phyloP scores from a whole-genome alignment of 23 red algal species.

The Cyanidiococcus yangmingshanensis region DNA sequence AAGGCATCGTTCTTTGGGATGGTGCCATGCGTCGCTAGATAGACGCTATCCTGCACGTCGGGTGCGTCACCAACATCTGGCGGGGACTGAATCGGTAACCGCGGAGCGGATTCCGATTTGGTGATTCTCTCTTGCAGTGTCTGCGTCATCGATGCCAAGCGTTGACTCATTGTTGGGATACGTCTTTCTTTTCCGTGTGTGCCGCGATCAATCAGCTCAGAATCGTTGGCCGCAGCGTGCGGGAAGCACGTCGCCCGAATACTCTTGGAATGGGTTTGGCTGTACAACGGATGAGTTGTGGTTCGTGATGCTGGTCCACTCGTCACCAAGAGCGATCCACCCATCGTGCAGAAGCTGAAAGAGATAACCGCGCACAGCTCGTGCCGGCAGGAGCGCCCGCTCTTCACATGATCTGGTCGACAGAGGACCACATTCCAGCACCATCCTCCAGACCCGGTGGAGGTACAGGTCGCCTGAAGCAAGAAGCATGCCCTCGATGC shows the following conservation, averaged over 20 bases:
- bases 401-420: constrained; percentile 11
- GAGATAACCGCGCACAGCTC: background rate
- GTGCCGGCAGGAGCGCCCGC: constrained; percentile 11
- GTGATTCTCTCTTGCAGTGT: no score
- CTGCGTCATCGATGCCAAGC: no score
- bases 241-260: no score
- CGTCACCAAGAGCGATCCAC: background rate
- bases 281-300: no score
- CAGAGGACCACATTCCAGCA: constrained; percentile 3
- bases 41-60: background rate
- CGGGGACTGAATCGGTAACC: no score
- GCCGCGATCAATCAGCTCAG: no score
- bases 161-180: no score
- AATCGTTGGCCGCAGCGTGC: no score
- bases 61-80: background rate
- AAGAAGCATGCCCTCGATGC: background rate
- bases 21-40: background rate
- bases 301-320: background rate
- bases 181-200: no score
- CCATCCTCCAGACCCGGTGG: constrained; percentile 8
- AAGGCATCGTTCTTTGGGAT: background rate
- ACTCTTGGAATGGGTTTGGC: no score
- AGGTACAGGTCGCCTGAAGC: constrained; percentile 4
- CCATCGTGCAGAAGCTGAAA: background rate
- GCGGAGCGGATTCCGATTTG: no score